Conservation (phyloP, 805 yeast genomes). For the Candida xyloterini region DNA sequence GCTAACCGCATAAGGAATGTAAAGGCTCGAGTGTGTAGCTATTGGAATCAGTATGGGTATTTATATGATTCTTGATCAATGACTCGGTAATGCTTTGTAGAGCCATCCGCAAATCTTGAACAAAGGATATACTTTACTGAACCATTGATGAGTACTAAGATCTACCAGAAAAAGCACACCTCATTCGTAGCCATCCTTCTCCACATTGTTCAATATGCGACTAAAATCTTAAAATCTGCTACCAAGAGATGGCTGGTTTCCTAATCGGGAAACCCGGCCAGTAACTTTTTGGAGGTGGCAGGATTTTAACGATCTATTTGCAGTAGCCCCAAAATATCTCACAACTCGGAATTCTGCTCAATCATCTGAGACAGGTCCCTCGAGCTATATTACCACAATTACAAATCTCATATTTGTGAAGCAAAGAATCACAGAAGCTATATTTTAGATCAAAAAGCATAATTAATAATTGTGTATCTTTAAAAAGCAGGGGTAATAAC, state of each 20-base stretch:
- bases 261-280: conserved; percentile 7
- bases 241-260: conserved; percentile 10
- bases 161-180: conserved; percentile 2
- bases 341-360: neutral
- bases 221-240: conserved; percentile 3
- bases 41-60: conserved; percentile 1
- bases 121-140: neutral
- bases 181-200: conserved; percentile 6
- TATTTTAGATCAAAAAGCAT: too few species aligned
- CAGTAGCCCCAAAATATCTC: neutral
- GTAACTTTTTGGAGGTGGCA: conserved; percentile 4
- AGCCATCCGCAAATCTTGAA: neutral
- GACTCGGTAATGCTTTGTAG: neutral
- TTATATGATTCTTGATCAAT: neutral
- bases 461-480: too few species aligned
- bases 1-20: conserved; percentile 9
- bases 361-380: neutral
- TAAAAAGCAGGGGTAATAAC: too few species aligned
- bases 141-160: neutral
- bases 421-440: too few species aligned
- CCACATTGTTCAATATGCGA: conserved; percentile 7
- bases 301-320: neutral
- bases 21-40: conserved; percentile 1
- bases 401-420: too few species aligned
- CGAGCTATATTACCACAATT: neutral